phyloP scores from a whole-genome alignment of 768 basidiomycete genomes.

The Tricholoma sp. region DNA sequence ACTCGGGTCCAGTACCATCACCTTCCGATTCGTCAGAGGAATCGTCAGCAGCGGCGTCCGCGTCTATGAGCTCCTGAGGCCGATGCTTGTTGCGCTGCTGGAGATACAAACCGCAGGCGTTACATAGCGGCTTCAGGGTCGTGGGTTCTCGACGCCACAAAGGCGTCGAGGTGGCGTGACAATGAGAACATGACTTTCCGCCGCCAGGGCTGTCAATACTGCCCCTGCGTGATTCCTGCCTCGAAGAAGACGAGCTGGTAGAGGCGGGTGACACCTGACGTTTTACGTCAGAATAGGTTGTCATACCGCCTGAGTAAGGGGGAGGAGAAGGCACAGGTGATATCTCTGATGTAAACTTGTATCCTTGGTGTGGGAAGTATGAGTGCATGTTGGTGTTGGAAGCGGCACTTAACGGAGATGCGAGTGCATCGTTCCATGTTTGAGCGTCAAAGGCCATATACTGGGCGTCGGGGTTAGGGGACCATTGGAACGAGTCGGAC shows the following conservation, averaged over 20 bases:
- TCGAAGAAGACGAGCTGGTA: conserved; percentile 17
- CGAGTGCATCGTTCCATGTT: conserved; percentile 23
- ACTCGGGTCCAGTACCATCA: conserved; percentile 39
- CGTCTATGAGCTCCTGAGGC: conserved; percentile 46
- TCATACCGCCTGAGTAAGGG: conserved; percentile 15
- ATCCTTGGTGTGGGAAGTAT: conserved; percentile 16
- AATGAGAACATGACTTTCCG: conserved; percentile 41
- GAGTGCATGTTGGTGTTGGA: conserved; percentile 15
- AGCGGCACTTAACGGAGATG: conserved; percentile 21
- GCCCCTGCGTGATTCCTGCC: conserved; percentile 20
- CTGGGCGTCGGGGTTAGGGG: conserved; percentile 17
- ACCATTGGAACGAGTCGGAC: conserved; percentile 20
- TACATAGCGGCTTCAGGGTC: conserved; percentile 41
- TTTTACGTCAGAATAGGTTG: conserved; percentile 15
- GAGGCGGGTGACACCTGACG: conserved; percentile 16
- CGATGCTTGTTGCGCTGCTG: conserved; percentile 43
- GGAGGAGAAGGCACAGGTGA: conserved; percentile 29
- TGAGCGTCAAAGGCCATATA: conserved; percentile 23
- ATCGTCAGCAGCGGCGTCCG: conserved; percentile 39
- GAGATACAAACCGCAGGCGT: conserved; percentile 44
- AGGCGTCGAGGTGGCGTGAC: conserved; percentile 41
- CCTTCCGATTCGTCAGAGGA: conserved; percentile 33
- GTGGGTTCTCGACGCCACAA: conserved; percentile 45
- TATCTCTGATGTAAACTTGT: conserved; percentile 26
- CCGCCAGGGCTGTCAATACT: conserved; percentile 26